These are phyloP conservation scores for Gossypium rotundifolium DNA, from an alignment of 345 rosid species.

Conservation along the genomic window DNA sequence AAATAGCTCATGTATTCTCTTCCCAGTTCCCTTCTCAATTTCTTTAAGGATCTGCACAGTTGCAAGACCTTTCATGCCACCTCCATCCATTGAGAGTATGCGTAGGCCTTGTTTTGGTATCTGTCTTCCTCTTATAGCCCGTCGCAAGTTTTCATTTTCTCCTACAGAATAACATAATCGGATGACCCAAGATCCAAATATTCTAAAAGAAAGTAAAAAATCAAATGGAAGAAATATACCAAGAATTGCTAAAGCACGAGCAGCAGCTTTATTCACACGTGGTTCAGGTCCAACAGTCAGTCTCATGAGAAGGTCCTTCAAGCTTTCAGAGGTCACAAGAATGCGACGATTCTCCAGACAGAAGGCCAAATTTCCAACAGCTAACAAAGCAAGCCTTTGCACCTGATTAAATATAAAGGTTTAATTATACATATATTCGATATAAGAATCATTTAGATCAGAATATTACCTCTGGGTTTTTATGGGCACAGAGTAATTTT, in stretches of 20 bases:
- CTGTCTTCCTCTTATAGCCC: constrained; percentile 84
- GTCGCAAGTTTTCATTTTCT: constrained; percentile 88
- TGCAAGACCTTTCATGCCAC: constrained; percentile 99
- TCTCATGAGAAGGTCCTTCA: constrained; percentile 79
- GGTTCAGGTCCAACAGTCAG: constrained; percentile 77
- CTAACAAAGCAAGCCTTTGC: constrained; percentile 80
- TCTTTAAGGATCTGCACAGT: constrained; percentile 96
- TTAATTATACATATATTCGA: constrained; percentile 15
- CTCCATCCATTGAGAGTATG: constrained; percentile 98
- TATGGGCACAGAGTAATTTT: constrained; percentile 75
- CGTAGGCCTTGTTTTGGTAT: constrained; percentile 91
- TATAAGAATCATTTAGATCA: constrained; percentile 12
- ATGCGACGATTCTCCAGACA: constrained; percentile 88
- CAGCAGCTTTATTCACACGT: constrained; percentile 90
- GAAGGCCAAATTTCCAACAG: constrained; percentile 94
- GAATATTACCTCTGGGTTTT: constrained; percentile 68
- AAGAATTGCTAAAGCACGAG: constrained; percentile 96
- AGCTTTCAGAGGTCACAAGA: constrained; percentile 89
- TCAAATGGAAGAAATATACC: constrained; percentile 43
- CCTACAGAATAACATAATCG: constrained; percentile 32
- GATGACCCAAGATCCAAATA: background rate
- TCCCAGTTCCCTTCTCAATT: constrained; percentile 95
- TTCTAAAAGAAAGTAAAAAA: background rate
- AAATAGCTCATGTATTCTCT: constrained; percentile 89
- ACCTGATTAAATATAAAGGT: constrained; percentile 45